Evolutionary conservation across 805 yeast genomes (phyloP).

Genomic region (Cyberlindnera meyerae): DNA sequence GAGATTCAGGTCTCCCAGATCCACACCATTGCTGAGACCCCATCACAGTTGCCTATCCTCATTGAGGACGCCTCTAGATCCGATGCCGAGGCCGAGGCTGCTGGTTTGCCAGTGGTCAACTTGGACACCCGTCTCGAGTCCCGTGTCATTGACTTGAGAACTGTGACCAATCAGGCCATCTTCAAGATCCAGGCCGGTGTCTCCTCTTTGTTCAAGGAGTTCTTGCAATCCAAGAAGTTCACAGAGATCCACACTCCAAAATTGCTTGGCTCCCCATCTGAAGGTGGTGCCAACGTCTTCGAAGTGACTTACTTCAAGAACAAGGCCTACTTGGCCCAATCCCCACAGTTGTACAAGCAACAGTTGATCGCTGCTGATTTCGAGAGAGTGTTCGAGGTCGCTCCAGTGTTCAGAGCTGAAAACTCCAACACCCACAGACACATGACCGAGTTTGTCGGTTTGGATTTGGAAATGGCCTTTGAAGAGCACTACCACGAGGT

Average conservation of each 20-base stretch:
- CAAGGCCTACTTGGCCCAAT: conserved; percentile 91
- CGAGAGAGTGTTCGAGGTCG: conserved; percentile 92
- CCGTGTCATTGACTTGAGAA: conserved; percentile 94
- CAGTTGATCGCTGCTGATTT: conserved; percentile 97
- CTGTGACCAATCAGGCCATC: conserved; percentile 95
- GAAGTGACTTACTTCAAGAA: conserved; percentile 90
- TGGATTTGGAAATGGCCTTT: conserved; percentile 96
- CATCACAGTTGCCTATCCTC: conserved; percentile 86
- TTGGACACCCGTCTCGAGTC: conserved; percentile 94
- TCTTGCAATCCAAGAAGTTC: conserved; percentile 60
- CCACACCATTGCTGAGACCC: conserved; percentile 78
- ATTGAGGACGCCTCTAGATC: conserved; percentile 96
- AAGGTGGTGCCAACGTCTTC: conserved; percentile 97
- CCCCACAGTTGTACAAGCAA: conserved; percentile 97
- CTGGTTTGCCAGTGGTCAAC: conserved; percentile 89
- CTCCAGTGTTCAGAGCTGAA: conserved; percentile 98
- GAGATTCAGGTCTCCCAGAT: conserved; percentile 78
- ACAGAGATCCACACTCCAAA: conserved; percentile 96
- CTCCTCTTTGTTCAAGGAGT: conserved; percentile 84
- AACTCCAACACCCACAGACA: conserved; percentile 99
- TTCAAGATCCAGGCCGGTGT: conserved; percentile 93
- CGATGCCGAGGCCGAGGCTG: conserved; percentile 89
- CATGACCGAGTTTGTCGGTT: conserved; percentile 97
- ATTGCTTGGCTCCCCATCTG: conserved; percentile 90
- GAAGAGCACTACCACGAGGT: conserved; percentile 98